Percentiles rank a stretch among this genome's conserved stretches.
These are phyloP conservation scores for Ganoderma resinaceum DNA, from an alignment of 1,284 basidiomycete genomes.

Conservation along the genomic window DNA sequence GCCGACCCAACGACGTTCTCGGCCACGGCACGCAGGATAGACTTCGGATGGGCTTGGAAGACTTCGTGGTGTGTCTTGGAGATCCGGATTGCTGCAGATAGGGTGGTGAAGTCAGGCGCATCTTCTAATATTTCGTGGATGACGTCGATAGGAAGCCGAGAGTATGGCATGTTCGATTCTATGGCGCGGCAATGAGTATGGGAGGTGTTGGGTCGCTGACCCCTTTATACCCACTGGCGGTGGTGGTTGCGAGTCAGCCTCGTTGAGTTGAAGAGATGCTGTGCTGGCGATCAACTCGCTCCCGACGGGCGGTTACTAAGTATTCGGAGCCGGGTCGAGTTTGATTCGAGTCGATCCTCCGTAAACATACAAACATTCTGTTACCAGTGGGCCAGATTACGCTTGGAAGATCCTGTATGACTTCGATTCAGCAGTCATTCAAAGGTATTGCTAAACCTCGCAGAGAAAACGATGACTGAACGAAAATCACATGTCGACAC, in stretches of 20 bases:
- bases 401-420: not conserved
- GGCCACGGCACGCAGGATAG: constrained; percentile 42
- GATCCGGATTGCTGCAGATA: constrained; percentile 33
- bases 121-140: constrained; percentile 25
- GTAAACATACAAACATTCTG: not conserved
- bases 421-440: not conserved
- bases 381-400: not conserved
- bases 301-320: not conserved
- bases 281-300: not conserved
- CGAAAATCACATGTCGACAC: not conserved
- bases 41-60: constrained; percentile 42
- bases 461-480: too few species aligned
- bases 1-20: constrained; percentile 44
- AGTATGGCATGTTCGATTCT: constrained; percentile 14
- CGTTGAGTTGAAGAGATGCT: not conserved
- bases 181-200: too few species aligned
- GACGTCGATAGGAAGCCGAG: constrained; percentile 15
- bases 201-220: not conserved
- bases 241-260: not conserved
- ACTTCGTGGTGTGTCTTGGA: constrained; percentile 43
- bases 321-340: not conserved
- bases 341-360: not conserved
- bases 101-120: constrained; percentile 18
- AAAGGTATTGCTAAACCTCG: too few species aligned
- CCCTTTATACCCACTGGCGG: not conserved